phyloP scores from a whole-genome alignment of 805 yeast species.

The Dipodascus geniculatus region DNA sequence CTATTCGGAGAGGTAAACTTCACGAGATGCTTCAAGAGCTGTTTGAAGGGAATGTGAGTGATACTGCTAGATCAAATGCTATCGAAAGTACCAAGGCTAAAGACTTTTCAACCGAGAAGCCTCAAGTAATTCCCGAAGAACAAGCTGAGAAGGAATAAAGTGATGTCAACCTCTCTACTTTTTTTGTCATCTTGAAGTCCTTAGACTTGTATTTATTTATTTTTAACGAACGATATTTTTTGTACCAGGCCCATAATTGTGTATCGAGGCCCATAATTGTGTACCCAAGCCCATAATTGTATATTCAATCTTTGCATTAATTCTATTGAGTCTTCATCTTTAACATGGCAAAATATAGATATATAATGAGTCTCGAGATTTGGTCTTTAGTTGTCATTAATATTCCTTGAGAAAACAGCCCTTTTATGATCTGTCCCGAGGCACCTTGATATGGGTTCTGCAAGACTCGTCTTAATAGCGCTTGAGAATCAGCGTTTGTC shows the following conservation, averaged over 20 bases:
- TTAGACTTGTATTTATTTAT: too few species aligned
- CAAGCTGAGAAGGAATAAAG: not conserved
- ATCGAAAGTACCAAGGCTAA: not conserved
- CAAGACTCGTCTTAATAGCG: conserved; percentile 42
- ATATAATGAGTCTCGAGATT: conserved; percentile 19
- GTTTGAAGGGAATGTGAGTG: not conserved
- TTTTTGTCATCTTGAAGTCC: too few species aligned
- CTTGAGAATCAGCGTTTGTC: conserved; percentile 4
- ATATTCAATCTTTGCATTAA: not conserved
- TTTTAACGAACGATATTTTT: too few species aligned
- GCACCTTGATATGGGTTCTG: conserved; percentile 72
- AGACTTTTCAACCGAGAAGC: too few species aligned
- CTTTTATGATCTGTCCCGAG: conserved; percentile 22
- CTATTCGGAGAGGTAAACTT: conserved; percentile 62
- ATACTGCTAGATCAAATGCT: not conserved
- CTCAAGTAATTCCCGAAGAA: not conserved
- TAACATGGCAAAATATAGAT: conserved; percentile 10
- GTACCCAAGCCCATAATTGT: too few species aligned
- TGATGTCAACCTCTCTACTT: too few species aligned
- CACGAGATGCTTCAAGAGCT: conserved; percentile 26
- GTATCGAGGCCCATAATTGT: too few species aligned
- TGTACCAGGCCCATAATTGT: too few species aligned
- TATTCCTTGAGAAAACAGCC: conserved; percentile 25
- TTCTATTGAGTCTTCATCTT: not conserved
- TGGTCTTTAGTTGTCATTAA: conserved; percentile 29